phyloP scores from a whole-genome alignment of 805 yeast species.

The Pichia eremophila region DNA sequence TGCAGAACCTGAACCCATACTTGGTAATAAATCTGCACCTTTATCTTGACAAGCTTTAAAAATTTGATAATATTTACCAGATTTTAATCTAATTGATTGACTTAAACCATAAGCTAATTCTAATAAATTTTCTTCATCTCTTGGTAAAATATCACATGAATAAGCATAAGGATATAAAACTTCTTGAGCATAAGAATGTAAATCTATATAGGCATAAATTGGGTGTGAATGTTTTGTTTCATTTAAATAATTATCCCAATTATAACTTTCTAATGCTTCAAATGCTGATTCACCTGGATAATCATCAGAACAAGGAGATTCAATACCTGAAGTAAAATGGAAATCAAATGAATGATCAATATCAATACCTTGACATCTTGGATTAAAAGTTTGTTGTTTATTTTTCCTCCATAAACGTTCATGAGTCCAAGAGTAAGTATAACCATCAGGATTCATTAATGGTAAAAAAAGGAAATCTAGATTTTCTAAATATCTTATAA shows the following conservation, averaged over 20 bases:
- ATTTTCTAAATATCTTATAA: constrained; percentile 39
- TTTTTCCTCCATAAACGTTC: constrained; percentile 88
- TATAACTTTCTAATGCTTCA: constrained; percentile 51
- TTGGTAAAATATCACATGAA: constrained; percentile 62
- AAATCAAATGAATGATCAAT: constrained; percentile 76
- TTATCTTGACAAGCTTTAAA: constrained; percentile 72
- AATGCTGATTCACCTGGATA: constrained; percentile 70
- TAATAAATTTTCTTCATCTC: constrained; percentile 71
- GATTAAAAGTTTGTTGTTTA: constrained; percentile 61
- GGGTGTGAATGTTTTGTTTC: constrained; percentile 44
- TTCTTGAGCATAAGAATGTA: constrained; percentile 81
- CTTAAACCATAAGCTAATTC: constrained; percentile 77
- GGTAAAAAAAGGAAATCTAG: constrained; percentile 74
- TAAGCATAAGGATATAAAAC: constrained; percentile 76
- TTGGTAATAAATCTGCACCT: constrained; percentile 65
- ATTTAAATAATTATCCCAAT: constrained; percentile 39
- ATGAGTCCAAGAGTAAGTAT: constrained; percentile 67
- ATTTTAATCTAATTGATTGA: constrained; percentile 55
- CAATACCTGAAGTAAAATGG: constrained; percentile 55
- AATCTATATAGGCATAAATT: constrained; percentile 69
- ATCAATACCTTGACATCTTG: constrained; percentile 73
- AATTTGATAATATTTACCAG: constrained; percentile 61
- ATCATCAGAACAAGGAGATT: constrained; percentile 74
- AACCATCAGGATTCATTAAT: constrained; percentile 86
- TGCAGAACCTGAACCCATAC: constrained; percentile 70